phyloP scores from a whole-genome alignment of 2,329 filamentous ascomycete genomes.

The Bisporella sp. region DNA sequence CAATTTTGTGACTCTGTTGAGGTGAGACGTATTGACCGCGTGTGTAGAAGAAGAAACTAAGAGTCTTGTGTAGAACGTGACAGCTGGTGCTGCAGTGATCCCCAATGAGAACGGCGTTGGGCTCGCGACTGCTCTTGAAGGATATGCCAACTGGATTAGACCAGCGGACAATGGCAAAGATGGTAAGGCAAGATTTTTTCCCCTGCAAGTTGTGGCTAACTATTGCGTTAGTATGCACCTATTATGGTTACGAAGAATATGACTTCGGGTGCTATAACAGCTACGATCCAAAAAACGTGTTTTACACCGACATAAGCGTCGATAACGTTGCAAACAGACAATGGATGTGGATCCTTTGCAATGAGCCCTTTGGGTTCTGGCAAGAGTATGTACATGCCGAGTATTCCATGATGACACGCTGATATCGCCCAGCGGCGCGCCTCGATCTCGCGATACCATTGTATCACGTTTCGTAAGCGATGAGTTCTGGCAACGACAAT shows the following conservation, averaged over 20 bases:
- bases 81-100: neutral
- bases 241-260: neutral
- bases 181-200: neutral
- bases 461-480: slow-evolving; percentile 1
- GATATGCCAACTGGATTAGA: neutral
- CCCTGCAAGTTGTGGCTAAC: neutral
- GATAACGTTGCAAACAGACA: neutral
- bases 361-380: neutral
- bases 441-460: neutral
- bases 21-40: neutral
- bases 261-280: neutral
- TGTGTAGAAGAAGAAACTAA: no score
- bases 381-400: neutral
- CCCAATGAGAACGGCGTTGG: neutral
- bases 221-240: neutral
- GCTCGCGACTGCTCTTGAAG: neutral
- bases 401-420: neutral
- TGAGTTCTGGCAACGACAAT: slow-evolving; percentile 1
- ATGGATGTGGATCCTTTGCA: neutral
- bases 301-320: neutral
- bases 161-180: neutral
- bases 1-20: neutral
- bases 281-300: neutral
- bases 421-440: neutral
- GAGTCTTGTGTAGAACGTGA: neutral